A percentile compares a stretch with the other conserved stretches of the same genome.
Evolutionary conservation across 192 early-diverging fungal genomes (phyloP).

Genomic region (Entophlyctis luteolus): DNA sequence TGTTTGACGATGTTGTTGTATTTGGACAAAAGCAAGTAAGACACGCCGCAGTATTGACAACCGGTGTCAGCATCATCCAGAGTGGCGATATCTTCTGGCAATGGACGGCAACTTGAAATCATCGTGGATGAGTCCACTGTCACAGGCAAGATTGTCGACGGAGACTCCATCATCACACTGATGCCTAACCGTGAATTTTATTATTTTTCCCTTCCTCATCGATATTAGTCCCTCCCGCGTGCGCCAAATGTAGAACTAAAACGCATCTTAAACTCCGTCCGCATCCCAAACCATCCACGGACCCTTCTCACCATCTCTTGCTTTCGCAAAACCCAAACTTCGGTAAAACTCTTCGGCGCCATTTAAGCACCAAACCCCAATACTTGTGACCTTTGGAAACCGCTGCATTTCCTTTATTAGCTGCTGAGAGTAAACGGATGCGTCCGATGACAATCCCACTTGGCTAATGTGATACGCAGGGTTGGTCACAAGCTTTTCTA

Average conservation of each 20-base stretch:
- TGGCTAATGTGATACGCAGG: background rate
- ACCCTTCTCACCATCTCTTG: constrained; percentile 8
- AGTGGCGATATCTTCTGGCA: constrained; percentile 46
- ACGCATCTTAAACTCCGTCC: background rate
- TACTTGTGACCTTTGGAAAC: background rate
- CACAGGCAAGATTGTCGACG: constrained; percentile 6
- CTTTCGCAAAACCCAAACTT: constrained; percentile 5
- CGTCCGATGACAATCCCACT: background rate
- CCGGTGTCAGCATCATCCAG: constrained; percentile 48
- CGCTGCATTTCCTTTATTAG: constrained; percentile 13
- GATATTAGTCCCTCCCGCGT: no score
- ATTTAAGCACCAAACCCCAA: constrained; percentile 22
- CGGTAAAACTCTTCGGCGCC: constrained; percentile 14
- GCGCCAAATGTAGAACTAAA: no score
- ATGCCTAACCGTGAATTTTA: no score
- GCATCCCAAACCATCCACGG: constrained; percentile 24
- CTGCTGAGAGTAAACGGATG: constrained; percentile 4
- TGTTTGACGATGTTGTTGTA: constrained; percentile 45
- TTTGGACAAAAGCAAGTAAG: constrained; percentile 52
- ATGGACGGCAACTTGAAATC: constrained; percentile 28
- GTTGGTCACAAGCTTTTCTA: constrained; percentile 13
- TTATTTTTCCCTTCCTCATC: no score
- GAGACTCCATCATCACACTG: no score
- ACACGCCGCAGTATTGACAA: constrained; percentile 58
- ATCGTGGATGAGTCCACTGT: constrained; percentile 14